Evolutionary conservation across 2,329 filamentous ascomycete genomes (phyloP).

Genomic region (Pseudogymnoascus pannorum): DNA sequence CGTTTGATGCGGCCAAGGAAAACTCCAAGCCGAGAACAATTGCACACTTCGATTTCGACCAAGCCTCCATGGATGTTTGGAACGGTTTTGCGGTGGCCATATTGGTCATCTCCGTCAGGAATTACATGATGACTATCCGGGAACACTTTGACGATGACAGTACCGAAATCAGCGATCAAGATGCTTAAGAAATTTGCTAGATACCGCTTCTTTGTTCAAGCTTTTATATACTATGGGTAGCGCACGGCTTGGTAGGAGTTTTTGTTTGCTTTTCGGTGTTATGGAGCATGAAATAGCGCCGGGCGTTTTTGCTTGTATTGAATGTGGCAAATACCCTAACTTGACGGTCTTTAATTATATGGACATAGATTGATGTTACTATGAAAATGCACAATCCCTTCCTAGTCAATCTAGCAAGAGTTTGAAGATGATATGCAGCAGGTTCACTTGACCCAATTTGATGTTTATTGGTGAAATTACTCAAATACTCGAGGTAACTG

Average conservation of each 20-base stretch:
- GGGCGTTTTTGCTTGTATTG: constrained; percentile 5
- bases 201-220: neutral
- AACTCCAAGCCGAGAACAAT: constrained; percentile 23
- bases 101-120: constrained; percentile 24
- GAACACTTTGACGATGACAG: neutral
- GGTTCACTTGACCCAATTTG: neutral
- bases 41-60: constrained; percentile 25
- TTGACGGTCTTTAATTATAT: neutral
- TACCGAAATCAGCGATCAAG: neutral
- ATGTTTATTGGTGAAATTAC: neutral
- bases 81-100: constrained; percentile 30
- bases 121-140: constrained; percentile 17
- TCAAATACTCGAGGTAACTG: no score
- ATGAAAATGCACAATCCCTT: neutral
- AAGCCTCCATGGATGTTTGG: constrained; percentile 28
- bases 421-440: neutral
- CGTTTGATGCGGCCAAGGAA: constrained; percentile 25
- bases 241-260: neutral
- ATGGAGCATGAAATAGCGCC: neutral
- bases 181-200: neutral
- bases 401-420: neutral
- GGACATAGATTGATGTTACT: neutral
- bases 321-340: constrained; percentile 8
- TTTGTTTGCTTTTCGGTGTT: neutral
- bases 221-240: neutral